phyloP scores from a whole-genome alignment of 805 yeast genomes.

The Starmerella tilneyi region DNA sequence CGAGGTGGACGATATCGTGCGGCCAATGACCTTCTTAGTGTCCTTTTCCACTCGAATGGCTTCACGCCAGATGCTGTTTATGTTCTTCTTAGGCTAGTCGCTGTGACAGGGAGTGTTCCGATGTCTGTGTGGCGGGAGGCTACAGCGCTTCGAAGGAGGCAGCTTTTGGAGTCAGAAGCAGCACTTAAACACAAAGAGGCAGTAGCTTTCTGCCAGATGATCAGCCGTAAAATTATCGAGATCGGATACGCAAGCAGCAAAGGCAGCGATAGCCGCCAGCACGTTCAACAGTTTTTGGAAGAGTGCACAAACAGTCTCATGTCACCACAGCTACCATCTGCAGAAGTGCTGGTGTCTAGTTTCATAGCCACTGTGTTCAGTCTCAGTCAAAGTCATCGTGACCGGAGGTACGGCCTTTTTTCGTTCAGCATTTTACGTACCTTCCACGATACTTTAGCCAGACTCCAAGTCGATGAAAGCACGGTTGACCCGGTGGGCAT shows the following conservation, averaged over 20 bases:
- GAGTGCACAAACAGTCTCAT: not conserved
- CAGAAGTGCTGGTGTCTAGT: slow-evolving; percentile 15
- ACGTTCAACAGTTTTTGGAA: not conserved
- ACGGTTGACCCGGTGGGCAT: not conserved
- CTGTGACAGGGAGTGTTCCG: slow-evolving; percentile 13
- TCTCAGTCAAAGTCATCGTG: not conserved
- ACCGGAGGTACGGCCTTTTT: slow-evolving; percentile 13
- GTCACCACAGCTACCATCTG: slow-evolving; percentile 15
- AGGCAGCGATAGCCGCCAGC: not conserved
- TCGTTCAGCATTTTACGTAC: slow-evolving; percentile 7
- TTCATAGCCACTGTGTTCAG: slow-evolving; percentile 10
- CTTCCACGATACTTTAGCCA: not conserved
- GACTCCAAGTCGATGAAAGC: not conserved
- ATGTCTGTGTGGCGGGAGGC: slow-evolving; percentile 10
- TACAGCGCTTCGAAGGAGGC: slow-evolving; percentile 4
- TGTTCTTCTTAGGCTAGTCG: slow-evolving; percentile 9
- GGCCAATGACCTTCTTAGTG: slow-evolving; percentile 9
- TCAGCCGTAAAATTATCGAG: slow-evolving; percentile 16
- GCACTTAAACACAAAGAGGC: slow-evolving; percentile 4
- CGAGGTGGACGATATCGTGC: not conserved
- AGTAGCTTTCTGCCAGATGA: slow-evolving; percentile 4
- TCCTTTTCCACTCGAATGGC: not conserved
- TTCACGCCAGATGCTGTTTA: not conserved
- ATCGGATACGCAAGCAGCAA: slow-evolving; percentile 1
- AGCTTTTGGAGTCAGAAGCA: slow-evolving; percentile 6